phyloP scores from a whole-genome alignment of 1,139 yeast genomes.

The Candida sojae region DNA sequence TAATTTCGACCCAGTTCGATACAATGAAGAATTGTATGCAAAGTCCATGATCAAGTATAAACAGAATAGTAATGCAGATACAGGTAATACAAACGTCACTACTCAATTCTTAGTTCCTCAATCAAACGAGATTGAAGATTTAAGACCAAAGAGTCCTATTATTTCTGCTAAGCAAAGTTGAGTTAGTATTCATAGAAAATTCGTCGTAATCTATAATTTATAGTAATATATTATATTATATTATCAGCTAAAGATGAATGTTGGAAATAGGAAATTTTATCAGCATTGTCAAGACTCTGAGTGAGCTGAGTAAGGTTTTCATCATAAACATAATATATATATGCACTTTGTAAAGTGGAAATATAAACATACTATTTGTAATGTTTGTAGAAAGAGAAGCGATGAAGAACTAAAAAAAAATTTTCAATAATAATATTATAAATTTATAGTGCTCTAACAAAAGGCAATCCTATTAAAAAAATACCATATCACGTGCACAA shows the following conservation, averaged over 20 bases:
- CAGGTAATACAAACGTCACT: too few relatives aligned
- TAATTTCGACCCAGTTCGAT: constrained; percentile 53
- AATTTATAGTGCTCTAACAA: too few relatives aligned
- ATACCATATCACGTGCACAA: too few relatives aligned
- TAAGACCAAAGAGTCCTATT: constrained; percentile 81
- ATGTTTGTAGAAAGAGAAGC: too few relatives aligned
- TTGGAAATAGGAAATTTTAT: constrained; percentile 46
- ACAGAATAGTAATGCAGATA: too few relatives aligned
- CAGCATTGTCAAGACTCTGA: constrained; percentile 53
- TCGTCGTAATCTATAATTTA: background rate
- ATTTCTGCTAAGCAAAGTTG: constrained; percentile 9
- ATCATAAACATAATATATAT: constrained; percentile 41
- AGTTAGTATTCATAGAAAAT: background rate
- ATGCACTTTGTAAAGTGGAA: too few relatives aligned
- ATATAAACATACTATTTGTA: too few relatives aligned
- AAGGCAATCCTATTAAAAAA: too few relatives aligned
- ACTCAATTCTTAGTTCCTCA: constrained; percentile 60
- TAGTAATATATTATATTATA: too few relatives aligned
- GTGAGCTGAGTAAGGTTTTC: constrained; percentile 59
- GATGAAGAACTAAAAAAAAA: too few relatives aligned
- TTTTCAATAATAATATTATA: too few relatives aligned
- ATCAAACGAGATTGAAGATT: constrained; percentile 68
- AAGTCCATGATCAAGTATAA: constrained; percentile 36
- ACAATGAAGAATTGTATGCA: constrained; percentile 33
- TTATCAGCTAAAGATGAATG: constrained; percentile 37